Percentiles rank a stretch among this genome's conserved stretches.
These are phyloP conservation scores for Pugionium cornutum DNA, from an alignment of 345 rosid species.

Conservation along the genomic window DNA sequence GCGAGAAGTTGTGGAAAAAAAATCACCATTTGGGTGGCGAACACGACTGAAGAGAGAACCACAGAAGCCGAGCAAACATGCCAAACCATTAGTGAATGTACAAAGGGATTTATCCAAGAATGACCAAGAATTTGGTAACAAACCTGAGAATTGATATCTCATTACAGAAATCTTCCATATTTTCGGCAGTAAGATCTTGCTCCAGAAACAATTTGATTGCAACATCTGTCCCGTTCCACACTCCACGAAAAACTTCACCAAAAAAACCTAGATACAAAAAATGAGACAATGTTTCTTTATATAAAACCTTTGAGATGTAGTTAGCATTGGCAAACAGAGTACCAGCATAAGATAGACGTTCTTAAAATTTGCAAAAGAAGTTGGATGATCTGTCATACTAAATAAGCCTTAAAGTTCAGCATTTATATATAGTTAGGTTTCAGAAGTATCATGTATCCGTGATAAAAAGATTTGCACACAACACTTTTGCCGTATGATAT, in stretches of 20 bases:
- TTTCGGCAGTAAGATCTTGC: slow-evolving; percentile 97
- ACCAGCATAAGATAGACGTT: slow-evolving; percentile 7
- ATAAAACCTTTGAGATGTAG: slow-evolving; percentile 5
- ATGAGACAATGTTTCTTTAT: background rate
- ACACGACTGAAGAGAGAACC: slow-evolving; percentile 71
- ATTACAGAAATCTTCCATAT: slow-evolving; percentile 98
- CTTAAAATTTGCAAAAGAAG: slow-evolving; percentile 9
- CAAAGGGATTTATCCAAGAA: slow-evolving; percentile 33
- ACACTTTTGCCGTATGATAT: too few species aligned
- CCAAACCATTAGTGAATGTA: slow-evolving; percentile 43
- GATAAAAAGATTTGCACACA: background rate
- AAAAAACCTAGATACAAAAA: slow-evolving; percentile 62
- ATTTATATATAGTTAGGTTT: background rate
- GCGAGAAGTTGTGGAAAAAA: background rate
- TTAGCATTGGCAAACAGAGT: background rate
- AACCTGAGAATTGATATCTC: slow-evolving; percentile 97
- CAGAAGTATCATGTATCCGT: too few species aligned
- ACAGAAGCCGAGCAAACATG: slow-evolving; percentile 36
- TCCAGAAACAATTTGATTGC: slow-evolving; percentile 96
- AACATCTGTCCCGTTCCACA: slow-evolving; percentile 99
- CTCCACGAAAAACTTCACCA: slow-evolving; percentile 98
- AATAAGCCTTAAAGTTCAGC: background rate
- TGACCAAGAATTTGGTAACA: slow-evolving; percentile 22
- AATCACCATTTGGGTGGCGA: slow-evolving; percentile 95
- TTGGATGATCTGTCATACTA: background rate